phyloP scores from a whole-genome alignment of 2,329 filamentous ascomycete species.

The Pseudogymnoascus sp. region DNA sequence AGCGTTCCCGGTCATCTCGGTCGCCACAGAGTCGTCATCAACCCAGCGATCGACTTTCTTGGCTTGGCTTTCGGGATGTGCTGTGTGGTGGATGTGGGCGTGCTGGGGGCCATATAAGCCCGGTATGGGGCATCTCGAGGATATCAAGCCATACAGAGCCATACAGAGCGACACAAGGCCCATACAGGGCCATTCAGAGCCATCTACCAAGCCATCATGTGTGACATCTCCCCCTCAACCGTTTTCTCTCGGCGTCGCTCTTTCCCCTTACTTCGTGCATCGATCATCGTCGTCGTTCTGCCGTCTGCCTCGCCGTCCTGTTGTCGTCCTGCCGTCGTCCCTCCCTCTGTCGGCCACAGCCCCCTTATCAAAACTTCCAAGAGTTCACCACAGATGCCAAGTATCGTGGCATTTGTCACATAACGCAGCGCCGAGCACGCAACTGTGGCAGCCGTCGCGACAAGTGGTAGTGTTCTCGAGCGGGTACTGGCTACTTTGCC shows the following conservation, averaged over 20 bases:
- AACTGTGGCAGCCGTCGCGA: conserved; percentile 40
- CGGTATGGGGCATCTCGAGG: not conserved
- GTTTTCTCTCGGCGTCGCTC: not conserved
- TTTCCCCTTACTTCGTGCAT: not conserved
- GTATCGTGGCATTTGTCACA: conserved; percentile 38
- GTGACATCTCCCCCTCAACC: not conserved
- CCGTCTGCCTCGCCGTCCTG: not conserved
- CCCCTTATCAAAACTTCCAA: not conserved
- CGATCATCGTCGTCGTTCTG: not conserved
- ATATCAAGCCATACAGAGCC: not conserved
- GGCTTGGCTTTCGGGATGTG: not conserved
- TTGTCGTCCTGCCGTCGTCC: not conserved
- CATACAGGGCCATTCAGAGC: not conserved
- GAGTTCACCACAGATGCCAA: not conserved
- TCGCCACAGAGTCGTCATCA: not conserved
- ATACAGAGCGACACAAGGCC: not conserved
- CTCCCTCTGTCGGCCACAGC: not conserved
- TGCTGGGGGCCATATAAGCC: not conserved
- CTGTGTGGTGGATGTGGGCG: not conserved
- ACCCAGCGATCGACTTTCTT: not conserved
- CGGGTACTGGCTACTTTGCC: not conserved
- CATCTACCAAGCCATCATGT: not conserved
- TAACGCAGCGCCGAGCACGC: conserved; percentile 55
- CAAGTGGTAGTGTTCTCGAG: not conserved
- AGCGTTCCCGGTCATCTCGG: not conserved